Evolutionary conservation across 768 basidiomycete genomes (phyloP).

Genomic region (Xanthoconium purpureum): DNA sequence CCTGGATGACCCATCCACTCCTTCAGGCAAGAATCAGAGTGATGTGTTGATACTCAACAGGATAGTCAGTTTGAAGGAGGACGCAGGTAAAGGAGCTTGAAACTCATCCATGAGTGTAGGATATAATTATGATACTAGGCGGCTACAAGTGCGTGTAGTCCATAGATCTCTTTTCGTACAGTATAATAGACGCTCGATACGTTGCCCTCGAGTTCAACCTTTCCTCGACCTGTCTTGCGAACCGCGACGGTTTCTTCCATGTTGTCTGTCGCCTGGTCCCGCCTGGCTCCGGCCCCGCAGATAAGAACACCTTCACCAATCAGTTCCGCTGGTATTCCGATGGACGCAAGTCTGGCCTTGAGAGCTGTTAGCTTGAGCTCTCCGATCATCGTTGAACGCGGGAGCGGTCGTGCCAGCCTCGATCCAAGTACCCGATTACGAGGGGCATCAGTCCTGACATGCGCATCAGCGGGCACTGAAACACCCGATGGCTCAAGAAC

Average conservation of each 20-base stretch:
- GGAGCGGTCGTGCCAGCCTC: conserved; percentile 64
- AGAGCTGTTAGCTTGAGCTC: conserved; percentile 90
- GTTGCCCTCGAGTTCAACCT: conserved; percentile 85
- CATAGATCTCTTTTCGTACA: conserved; percentile 88
- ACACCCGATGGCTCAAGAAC: conserved; percentile 69
- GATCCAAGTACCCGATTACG: conserved; percentile 54
- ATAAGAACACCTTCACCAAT: conserved; percentile 97
- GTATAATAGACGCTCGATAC: conserved; percentile 86
- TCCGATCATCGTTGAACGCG: conserved; percentile 94
- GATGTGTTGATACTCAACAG: conserved; percentile 86
- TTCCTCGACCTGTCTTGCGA: conserved; percentile 79
- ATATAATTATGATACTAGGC: conserved; percentile 38
- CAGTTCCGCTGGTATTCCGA: conserved; percentile 87
- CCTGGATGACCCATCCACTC: conserved; percentile 50
- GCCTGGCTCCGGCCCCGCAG: conserved; percentile 64
- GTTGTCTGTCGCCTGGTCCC: conserved; percentile 39
- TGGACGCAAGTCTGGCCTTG: conserved; percentile 70
- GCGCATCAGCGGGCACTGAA: conserved; percentile 24
- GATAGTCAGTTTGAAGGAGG: conserved; percentile 93
- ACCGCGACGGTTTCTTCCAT: conserved; percentile 79
- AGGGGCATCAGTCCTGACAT: conserved; percentile 22
- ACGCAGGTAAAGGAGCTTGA: conserved; percentile 64
- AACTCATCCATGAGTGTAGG: neutral
- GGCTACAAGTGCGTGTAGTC: conserved; percentile 84
- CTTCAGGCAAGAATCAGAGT: conserved; percentile 52